Evolutionary conservation across 2,329 filamentous ascomycete genomes (phyloP), one percentile per base, ranked within the genome.

Genomic region (Thielaviopsis populi): DNA sequence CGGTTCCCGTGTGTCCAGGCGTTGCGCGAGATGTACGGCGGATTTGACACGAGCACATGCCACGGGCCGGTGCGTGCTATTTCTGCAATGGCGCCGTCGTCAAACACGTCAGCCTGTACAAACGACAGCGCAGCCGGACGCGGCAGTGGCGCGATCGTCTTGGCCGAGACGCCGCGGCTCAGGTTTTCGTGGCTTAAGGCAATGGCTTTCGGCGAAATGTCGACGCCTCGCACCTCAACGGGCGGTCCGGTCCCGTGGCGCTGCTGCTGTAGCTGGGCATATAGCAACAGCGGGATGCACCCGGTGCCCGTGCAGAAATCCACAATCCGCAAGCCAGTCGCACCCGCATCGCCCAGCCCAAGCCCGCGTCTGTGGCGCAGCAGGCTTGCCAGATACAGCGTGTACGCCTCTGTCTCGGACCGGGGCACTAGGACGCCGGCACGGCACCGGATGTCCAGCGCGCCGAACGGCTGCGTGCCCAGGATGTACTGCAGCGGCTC

Each of bases 221-320:
- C 92, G 19, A 95, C 73, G 3, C 89, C 92, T 0, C 79, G 70
- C n/a, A 89, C 75, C 3, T 75, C 72, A 7, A 89, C 22, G n/a
- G 27, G n/a, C 22, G 27, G 68, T 0, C 68, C 59, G 1, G 72
- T 69, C 61, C 77, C 73, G 22, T 73, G 69, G 69, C 71, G 65
- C 19, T 74, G 73, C 43, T 71, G 65, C 19, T 74, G 73, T 42
- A 90, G 79, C 10, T 85, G 78, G 42, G 84, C 77, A 67, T 87
- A 83, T 6, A 96, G 78, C 2, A 89, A 80, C 8, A 97, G 80
- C 0, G 90, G 82, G 67, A 97, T 95, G 74, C 92, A 96, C 3
- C 94, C 94, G 4, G 88, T 89, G 10, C 94, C 94, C 0, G 90
- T 91, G 73, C 94, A 97, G 37, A 96, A 78, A 73, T 99, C 94